A percentile compares a stretch with the other conserved stretches of the same genome.
phyloP scores from a whole-genome alignment of 768 basidiomycete genomes.

The Ramaria rubella region DNA sequence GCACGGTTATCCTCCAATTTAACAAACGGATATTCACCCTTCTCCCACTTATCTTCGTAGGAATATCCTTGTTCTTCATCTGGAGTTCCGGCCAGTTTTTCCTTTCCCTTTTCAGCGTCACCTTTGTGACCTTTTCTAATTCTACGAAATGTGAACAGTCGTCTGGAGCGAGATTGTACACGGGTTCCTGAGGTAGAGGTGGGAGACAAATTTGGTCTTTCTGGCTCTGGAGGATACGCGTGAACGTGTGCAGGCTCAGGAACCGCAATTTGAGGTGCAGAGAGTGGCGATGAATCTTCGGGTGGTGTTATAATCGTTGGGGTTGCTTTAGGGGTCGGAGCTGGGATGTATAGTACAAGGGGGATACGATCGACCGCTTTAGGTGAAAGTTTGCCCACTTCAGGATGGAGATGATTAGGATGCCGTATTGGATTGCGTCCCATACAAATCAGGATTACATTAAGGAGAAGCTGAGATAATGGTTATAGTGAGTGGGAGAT shows the following conservation, averaged over 20 bases:
- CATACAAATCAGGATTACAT: conserved; percentile 68
- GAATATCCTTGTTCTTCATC: conserved; percentile 15
- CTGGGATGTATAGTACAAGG: conserved; percentile 78
- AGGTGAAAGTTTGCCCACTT: conserved; percentile 68
- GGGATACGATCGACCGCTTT: conserved; percentile 73
- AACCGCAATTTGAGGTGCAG: conserved; percentile 19
- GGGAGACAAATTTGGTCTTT: conserved; percentile 15
- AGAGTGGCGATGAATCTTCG: too few species aligned
- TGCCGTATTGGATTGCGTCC: conserved; percentile 77
- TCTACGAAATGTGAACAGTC: conserved; percentile 4
- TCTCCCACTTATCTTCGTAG: conserved; percentile 79
- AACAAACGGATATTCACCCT: conserved; percentile 73
- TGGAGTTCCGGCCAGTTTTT: conserved; percentile 29
- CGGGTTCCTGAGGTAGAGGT: not conserved
- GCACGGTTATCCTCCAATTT: conserved; percentile 77
- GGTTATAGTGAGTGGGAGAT: not conserved
- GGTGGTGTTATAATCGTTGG: conserved; percentile 6
- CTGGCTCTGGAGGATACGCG: conserved; percentile 53
- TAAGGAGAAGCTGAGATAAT: conserved; percentile 23
- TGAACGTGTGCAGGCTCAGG: conserved; percentile 46
- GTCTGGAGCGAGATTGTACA: conserved; percentile 1
- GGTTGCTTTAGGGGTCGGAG: conserved; percentile 49
- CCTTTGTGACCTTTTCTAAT: not conserved
- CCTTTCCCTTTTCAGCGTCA: conserved; percentile 17
- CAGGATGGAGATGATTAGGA: conserved; percentile 66